These are phyloP conservation scores for Simmondsia chinensis DNA, from an alignment of 148 eudicot genomes.

Conservation along the genomic window DNA sequence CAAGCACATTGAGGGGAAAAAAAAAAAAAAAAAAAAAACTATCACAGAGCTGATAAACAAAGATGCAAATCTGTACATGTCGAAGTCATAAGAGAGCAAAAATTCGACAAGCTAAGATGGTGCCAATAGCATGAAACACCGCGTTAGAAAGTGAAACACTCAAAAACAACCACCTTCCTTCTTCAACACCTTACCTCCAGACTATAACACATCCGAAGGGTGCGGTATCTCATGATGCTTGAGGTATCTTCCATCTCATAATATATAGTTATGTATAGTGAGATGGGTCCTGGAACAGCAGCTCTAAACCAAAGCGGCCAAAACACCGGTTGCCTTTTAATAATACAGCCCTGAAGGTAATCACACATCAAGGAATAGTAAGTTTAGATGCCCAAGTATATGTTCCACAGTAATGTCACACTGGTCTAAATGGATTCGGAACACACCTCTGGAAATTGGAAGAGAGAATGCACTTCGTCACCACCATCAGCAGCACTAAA, in stretches of 20 bases:
- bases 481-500: slow-evolving; percentile 4
- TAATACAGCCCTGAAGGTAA: slow-evolving; percentile 34
- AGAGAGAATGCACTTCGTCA: slow-evolving; percentile 18
- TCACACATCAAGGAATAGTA: slow-evolving; percentile 1
- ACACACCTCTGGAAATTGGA: slow-evolving; percentile 80
- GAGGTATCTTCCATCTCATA: slow-evolving; percentile 75
- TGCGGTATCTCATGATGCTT: slow-evolving; percentile 59
- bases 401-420: background rate
- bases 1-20: no score
- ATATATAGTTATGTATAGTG: slow-evolving; percentile 56
- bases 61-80: no score
- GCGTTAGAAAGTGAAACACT: no score
- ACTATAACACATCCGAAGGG: slow-evolving; percentile 70
- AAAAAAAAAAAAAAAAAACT: no score
- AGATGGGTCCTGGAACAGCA: slow-evolving; percentile 64
- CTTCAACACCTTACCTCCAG: slow-evolving; percentile 91
- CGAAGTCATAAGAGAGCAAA: no score
- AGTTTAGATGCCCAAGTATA: slow-evolving; percentile 3
- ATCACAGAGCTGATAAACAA: no score
- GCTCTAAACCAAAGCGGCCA: slow-evolving; percentile 96
- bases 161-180: no score
- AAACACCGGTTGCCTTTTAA: slow-evolving; percentile 46
- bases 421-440: background rate
- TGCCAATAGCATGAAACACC: no score
- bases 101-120: no score